Evolutionary conservation across 2,329 filamentous ascomycete genomes (phyloP).

Genomic region (Ceratocystiopsis sp.): DNA sequence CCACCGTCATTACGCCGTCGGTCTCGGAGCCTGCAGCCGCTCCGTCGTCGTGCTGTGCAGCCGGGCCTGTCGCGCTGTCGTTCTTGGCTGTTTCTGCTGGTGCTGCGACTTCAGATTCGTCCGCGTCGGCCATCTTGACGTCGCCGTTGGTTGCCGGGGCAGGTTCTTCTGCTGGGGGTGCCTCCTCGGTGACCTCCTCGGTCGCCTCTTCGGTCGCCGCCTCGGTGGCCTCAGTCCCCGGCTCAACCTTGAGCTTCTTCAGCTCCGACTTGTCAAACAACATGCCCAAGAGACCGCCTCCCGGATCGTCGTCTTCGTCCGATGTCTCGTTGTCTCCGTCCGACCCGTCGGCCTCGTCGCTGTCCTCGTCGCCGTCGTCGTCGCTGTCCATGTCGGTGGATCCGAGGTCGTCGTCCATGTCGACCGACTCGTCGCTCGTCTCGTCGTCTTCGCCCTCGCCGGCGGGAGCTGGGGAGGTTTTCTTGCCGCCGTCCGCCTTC

Average conservation of each 20-base stretch:
- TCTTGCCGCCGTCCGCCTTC: slow-evolving; percentile 11
- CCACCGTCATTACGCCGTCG: slow-evolving; percentile 24
- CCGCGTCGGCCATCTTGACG: too few relatives aligned
- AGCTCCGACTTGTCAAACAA: slow-evolving; percentile 43
- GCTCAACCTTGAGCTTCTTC: slow-evolving; percentile 30
- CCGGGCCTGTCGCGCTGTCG: too few relatives aligned
- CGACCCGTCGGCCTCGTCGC: slow-evolving; percentile 27
- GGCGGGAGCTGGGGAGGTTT: neutral
- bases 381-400: slow-evolving; percentile 37
- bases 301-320: slow-evolving; percentile 23
- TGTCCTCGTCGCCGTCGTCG: slow-evolving; percentile 25
- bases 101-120: too few relatives aligned
- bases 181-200: slow-evolving; percentile 4
- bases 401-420: slow-evolving; percentile 51
- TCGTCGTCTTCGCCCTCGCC: slow-evolving; percentile 13
- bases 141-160: neutral
- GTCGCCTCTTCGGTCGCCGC: too few relatives aligned
- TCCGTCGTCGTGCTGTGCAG: slow-evolving; percentile 11
- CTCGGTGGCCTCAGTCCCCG: slow-evolving; percentile 12
- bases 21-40: slow-evolving; percentile 22
- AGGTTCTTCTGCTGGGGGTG: too few relatives aligned
- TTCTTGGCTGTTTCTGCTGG: too few relatives aligned
- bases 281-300: slow-evolving; percentile 33
- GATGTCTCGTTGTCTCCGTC: slow-evolving; percentile 26
- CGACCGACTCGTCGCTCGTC: slow-evolving; percentile 43